Evolutionary conservation across 805 yeast species (phyloP).

Genomic region (Nakazawaea wickerhamii): DNA sequence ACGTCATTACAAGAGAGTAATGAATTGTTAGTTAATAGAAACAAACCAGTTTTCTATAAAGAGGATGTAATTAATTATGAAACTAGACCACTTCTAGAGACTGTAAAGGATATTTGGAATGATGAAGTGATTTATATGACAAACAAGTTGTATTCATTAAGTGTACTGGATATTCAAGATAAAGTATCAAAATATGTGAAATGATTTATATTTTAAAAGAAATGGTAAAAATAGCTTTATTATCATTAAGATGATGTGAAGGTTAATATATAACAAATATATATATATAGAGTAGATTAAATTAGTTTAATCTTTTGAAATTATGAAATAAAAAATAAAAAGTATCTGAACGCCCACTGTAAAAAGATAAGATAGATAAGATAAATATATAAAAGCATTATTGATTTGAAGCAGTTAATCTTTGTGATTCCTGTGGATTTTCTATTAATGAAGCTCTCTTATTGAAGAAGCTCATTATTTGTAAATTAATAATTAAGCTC

Average conservation of each 20-base stretch:
- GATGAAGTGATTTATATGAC: slow-evolving; percentile 60
- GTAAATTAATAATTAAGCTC: slow-evolving; percentile 42
- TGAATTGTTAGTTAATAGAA: slow-evolving; percentile 46
- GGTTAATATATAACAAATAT: too few species aligned
- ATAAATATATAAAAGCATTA: too few species aligned
- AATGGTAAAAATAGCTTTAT: background rate
- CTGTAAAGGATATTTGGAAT: slow-evolving; percentile 76
- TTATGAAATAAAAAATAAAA: too few species aligned
- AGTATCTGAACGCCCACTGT: background rate
- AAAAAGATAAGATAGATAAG: too few species aligned
- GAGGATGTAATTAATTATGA: slow-evolving; percentile 38
- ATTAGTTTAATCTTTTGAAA: slow-evolving; percentile 2
- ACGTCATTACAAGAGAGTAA: slow-evolving; percentile 42
- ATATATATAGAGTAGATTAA: background rate
- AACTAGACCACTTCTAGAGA: slow-evolving; percentile 48
- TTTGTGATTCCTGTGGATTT: background rate
- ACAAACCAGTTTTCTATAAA: slow-evolving; percentile 43
- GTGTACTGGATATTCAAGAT: slow-evolving; percentile 39
- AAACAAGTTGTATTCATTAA: slow-evolving; percentile 55
- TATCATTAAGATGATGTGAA: background rate
- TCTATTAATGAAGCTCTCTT: slow-evolving; percentile 17
- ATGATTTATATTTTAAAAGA: too few species aligned
- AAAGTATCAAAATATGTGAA: slow-evolving; percentile 24
- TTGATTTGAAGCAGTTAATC: background rate
- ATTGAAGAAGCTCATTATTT: slow-evolving; percentile 46